A percentile compares a stretch with the other conserved stretches of the same genome.
Evolutionary conservation across 2,329 filamentous ascomycete genomes (phyloP).

Genomic region (Dactylonectria macrodidyma): DNA sequence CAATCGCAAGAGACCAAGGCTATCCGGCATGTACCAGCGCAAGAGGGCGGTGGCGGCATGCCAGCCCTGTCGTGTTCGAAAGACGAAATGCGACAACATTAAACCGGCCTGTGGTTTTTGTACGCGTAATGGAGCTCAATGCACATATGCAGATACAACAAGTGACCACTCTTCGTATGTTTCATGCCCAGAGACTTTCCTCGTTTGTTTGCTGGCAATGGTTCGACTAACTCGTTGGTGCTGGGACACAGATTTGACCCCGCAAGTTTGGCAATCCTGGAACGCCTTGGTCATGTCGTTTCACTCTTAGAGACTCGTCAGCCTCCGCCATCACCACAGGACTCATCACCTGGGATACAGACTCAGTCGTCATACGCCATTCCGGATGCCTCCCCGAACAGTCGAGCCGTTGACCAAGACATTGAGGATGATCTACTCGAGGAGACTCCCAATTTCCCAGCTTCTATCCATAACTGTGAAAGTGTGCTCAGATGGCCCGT

Average conservation of each 20-base stretch:
- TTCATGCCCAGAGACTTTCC: neutral
- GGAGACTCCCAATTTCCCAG: constrained; percentile 24
- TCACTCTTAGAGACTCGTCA: constrained; percentile 19
- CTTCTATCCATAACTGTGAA: constrained; percentile 23
- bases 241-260: constrained; percentile 22
- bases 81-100: constrained; percentile 35
- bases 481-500: constrained; percentile 25
- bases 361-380: neutral
- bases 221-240: neutral
- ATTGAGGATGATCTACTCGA: constrained; percentile 18
- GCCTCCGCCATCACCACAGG: neutral
- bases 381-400: neutral
- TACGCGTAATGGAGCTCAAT: constrained; percentile 23
- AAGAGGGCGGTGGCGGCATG: constrained; percentile 31
- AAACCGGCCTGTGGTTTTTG: constrained; percentile 31
- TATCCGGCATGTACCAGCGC: constrained; percentile 28
- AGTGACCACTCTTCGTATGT: constrained; percentile 33
- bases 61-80: constrained; percentile 27
- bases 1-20: constrained; percentile 23
- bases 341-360: neutral
- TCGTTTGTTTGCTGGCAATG: neutral
- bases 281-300: constrained; percentile 28
- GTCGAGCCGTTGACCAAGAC: constrained; percentile 1
- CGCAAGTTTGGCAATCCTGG: constrained; percentile 27
- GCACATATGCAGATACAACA: constrained; percentile 21